Conservation (phyloP, 306 rosid genomes). For the Astragalus membranaceus region DNA sequence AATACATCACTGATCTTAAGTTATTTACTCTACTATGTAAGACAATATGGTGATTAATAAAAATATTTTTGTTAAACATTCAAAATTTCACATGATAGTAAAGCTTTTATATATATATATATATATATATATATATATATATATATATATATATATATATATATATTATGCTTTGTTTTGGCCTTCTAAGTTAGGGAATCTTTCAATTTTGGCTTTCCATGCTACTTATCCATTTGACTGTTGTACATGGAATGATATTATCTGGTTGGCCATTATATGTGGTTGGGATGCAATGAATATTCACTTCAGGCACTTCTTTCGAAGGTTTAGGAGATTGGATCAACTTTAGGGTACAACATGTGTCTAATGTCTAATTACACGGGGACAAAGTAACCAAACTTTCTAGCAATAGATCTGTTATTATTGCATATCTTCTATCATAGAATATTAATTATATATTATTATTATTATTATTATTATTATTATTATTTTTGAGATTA, state of each 20-base stretch:
- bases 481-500: no score
- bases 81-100: no score
- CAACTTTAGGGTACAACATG: constrained; percentile 58
- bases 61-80: no score
- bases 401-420: constrained; percentile 26
- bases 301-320: constrained; percentile 1
- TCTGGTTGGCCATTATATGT: neutral
- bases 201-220: neutral
- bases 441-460: no score
- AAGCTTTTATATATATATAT: no score
- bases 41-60: no score
- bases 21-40: no score
- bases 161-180: neutral
- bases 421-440: neutral
- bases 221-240: constrained; percentile 12
- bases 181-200: neutral
- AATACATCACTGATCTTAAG: no score
- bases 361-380: neutral
- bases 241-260: constrained; percentile 17
- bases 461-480: no score
- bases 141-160: no score
- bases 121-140: no score
- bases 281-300: constrained; percentile 24
- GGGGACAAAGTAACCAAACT: constrained; percentile 46
- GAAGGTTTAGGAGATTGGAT: constrained; percentile 30